phyloP scores from a whole-genome alignment of 768 basidiomycete species.

The Fomitopsis serialis region DNA sequence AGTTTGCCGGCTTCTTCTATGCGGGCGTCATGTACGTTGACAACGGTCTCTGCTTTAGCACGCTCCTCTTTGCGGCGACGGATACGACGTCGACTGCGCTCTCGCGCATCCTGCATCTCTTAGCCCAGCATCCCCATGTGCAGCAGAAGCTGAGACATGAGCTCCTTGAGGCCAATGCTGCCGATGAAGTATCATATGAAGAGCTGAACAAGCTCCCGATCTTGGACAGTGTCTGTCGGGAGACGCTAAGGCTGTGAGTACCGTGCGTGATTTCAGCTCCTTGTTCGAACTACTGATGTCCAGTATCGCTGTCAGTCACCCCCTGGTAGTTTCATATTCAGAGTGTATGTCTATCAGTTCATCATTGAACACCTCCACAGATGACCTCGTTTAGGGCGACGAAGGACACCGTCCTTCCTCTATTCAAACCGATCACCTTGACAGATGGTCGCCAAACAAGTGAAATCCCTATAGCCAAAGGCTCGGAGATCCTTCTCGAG shows the following conservation, averaged over 20 bases:
- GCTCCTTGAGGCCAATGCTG: constrained; percentile 1
- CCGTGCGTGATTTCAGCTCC: too few species aligned
- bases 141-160: constrained; percentile 11
- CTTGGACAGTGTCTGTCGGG: constrained; percentile 7
- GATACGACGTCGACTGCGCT: constrained; percentile 13
- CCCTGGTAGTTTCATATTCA: neutral
- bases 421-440: constrained; percentile 42
- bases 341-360: constrained; percentile 22
- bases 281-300: too few species aligned
- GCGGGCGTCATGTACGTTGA: neutral
- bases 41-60: neutral
- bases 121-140: constrained; percentile 8
- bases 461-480: constrained; percentile 40
- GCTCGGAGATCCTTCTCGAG: constrained; percentile 35
- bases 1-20: constrained; percentile 2
- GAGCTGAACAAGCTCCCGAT: constrained; percentile 4
- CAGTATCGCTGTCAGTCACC: neutral
- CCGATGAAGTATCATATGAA: constrained; percentile 8
- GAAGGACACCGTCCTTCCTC: constrained; percentile 54
- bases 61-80: constrained; percentile 4
- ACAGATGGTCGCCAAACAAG: constrained; percentile 32
- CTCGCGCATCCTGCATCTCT: constrained; percentile 2
- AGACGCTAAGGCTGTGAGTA: constrained; percentile 7
- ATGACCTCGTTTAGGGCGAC: constrained; percentile 24
- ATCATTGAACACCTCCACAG: neutral